phyloP scores from a whole-genome alignment of 352 stramenopile species.

The Phytophthora macrochlamydospora region DNA sequence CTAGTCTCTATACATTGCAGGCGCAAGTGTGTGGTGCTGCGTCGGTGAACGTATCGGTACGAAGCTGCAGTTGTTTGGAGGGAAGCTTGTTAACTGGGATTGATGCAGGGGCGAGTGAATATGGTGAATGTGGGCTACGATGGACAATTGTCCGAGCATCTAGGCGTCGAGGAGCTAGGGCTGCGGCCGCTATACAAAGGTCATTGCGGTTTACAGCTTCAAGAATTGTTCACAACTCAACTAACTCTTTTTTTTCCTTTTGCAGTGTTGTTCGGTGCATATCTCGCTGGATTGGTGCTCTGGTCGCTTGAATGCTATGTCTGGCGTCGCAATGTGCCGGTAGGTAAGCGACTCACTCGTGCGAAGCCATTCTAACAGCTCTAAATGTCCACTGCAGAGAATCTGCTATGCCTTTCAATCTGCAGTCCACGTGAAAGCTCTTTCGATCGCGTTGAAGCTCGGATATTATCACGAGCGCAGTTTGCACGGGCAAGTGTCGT shows the following conservation, averaged over 20 bases:
- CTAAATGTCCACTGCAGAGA: constrained; percentile 29
- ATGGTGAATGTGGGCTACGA: constrained; percentile 72
- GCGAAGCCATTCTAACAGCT: not conserved
- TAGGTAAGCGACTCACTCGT: constrained; percentile 10
- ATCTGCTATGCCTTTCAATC: constrained; percentile 62
- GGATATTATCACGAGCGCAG: constrained; percentile 60
- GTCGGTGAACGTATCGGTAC: constrained; percentile 54
- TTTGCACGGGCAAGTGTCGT: constrained; percentile 28
- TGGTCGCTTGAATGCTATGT: constrained; percentile 59
- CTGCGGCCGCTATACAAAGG: constrained; percentile 64
- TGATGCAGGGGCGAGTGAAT: constrained; percentile 30
- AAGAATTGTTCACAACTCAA: not conserved
- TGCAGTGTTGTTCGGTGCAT: constrained; percentile 50
- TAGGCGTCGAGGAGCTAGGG: constrained; percentile 65
- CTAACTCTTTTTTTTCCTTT: not conserved
- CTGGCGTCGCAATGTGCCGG: constrained; percentile 42
- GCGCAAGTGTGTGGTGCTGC: constrained; percentile 58
- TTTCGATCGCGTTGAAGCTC: constrained; percentile 59
- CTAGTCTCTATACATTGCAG: constrained; percentile 69
- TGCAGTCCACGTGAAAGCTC: constrained; percentile 49
- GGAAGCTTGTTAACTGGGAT: not conserved
- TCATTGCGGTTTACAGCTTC: constrained; percentile 5
- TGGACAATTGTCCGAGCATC: constrained; percentile 56
- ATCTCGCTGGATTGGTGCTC: constrained; percentile 42
- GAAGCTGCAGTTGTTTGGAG: not conserved